Conservation (phyloP, 2,329 filamentous ascomycete genomes). For the Lachnellula hyalina region DNA sequence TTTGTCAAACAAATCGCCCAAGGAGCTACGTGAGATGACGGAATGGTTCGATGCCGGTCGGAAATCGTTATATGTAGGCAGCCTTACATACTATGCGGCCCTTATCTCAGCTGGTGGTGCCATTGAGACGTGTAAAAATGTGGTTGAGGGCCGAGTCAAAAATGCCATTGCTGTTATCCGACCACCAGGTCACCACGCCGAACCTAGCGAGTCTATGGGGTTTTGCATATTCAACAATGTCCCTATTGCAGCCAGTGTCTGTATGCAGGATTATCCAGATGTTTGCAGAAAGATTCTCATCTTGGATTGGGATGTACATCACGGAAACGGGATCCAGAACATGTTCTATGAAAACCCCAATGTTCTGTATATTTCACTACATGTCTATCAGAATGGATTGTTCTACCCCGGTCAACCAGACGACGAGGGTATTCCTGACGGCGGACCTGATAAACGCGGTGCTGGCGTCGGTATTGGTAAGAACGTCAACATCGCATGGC, state of each 20-base stretch:
- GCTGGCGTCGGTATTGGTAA: constrained; percentile 49
- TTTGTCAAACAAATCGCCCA: constrained; percentile 48
- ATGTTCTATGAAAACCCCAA: constrained; percentile 95
- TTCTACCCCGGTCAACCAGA: constrained; percentile 77
- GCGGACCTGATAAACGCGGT: constrained; percentile 56
- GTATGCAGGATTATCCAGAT: constrained; percentile 74
- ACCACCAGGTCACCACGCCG: constrained; percentile 92
- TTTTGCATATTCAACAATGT: constrained; percentile 99
- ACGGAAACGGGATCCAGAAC: constrained; percentile 91
- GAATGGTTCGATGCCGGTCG: constrained; percentile 55
- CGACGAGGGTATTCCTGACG: constrained; percentile 56
- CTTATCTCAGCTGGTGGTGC: constrained; percentile 84
- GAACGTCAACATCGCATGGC: constrained; percentile 64
- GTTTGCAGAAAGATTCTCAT: constrained; percentile 84
- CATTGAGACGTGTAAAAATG: constrained; percentile 92
- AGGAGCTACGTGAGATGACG: constrained; percentile 65
- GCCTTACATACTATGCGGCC: constrained; percentile 74
- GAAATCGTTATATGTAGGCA: constrained; percentile 79
- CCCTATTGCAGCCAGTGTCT: constrained; percentile 82
- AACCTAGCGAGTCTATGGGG: constrained; percentile 78
- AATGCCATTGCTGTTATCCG: constrained; percentile 95
- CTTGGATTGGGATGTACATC: constrained; percentile 81
- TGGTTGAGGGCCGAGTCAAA: constrained; percentile 76
- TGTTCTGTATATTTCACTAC: constrained; percentile 89
- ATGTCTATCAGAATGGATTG: constrained; percentile 75